Conservation (phyloP, 2,329 filamentous ascomycete genomes). For the Fusarium incarnatum region DNA sequence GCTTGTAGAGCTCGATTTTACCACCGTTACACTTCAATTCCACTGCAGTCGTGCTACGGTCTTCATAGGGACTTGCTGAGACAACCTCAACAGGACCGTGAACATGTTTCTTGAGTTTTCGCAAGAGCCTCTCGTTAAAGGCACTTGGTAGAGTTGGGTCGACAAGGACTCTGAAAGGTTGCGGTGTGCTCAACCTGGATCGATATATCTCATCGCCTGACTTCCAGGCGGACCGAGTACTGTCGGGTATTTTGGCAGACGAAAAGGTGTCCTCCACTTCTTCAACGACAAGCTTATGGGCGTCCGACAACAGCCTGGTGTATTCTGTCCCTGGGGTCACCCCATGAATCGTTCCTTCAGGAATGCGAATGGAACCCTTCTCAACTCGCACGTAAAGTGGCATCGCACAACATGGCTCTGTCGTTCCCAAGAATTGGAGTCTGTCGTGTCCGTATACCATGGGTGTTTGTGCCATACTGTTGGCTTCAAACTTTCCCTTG, state of each 20-base stretch:
- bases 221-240: background rate
- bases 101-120: background rate
- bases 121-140: background rate
- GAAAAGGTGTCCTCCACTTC: background rate
- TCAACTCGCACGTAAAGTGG: background rate
- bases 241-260: background rate
- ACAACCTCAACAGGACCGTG: background rate
- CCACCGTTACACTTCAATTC: background rate
- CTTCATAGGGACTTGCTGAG: background rate
- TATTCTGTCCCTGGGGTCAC: background rate
- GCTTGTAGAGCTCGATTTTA: background rate
- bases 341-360: background rate
- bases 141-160: background rate
- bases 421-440: constrained; percentile 11
- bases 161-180: constrained; percentile 1
- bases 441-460: constrained; percentile 15
- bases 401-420: constrained; percentile 1
- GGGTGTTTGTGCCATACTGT: background rate
- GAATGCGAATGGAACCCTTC: background rate
- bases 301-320: background rate
- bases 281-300: background rate
- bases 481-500: background rate
- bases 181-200: background rate
- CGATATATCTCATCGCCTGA: constrained; percentile 5
- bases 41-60: background rate